phyloP scores from a whole-genome alignment of 106 monocot species.

The Dendrobium officinale region DNA sequence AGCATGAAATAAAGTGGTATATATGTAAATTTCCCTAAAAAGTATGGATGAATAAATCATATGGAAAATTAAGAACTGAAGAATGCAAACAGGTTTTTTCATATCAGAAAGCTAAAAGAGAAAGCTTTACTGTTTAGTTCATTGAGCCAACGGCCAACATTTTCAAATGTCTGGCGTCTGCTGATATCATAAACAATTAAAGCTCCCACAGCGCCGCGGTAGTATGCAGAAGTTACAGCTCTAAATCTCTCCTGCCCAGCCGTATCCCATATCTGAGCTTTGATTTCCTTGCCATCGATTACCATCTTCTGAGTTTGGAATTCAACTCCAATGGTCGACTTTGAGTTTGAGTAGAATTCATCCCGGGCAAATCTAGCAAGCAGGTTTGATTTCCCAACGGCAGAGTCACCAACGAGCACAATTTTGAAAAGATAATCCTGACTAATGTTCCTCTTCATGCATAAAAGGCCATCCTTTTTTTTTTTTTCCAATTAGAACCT shows the following conservation, averaged over 20 bases:
- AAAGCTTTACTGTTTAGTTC: slow-evolving; percentile 3
- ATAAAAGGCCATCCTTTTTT: slow-evolving; percentile 1
- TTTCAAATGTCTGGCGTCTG: slow-evolving; percentile 1
- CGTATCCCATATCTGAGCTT: slow-evolving; percentile 12
- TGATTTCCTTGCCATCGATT: slow-evolving; percentile 9
- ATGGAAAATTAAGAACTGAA: no score
- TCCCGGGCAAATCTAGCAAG: slow-evolving; percentile 9
- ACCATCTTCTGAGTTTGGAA: slow-evolving; percentile 8
- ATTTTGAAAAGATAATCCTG: slow-evolving; percentile 13
- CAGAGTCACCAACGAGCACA: slow-evolving; percentile 6
- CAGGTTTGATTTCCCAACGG: slow-evolving; percentile 10
- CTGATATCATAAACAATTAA: slow-evolving; percentile 6
- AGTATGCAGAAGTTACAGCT: slow-evolving; percentile 11
- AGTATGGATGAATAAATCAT: background rate
- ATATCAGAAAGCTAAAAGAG: no score
- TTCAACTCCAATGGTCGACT: slow-evolving; percentile 9
- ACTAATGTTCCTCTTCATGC: background rate
- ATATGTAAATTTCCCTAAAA: background rate
- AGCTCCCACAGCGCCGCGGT: slow-evolving; percentile 7
- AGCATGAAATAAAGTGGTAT: no score
- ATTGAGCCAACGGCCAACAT: background rate
- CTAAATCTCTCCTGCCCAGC: slow-evolving; percentile 8
- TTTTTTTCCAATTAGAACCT: background rate
- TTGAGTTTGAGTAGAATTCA: slow-evolving; percentile 2
- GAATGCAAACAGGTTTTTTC: no score